Evolutionary conservation across 345 rosid species (phyloP).

Genomic region (Ceriops zippeliana): DNA sequence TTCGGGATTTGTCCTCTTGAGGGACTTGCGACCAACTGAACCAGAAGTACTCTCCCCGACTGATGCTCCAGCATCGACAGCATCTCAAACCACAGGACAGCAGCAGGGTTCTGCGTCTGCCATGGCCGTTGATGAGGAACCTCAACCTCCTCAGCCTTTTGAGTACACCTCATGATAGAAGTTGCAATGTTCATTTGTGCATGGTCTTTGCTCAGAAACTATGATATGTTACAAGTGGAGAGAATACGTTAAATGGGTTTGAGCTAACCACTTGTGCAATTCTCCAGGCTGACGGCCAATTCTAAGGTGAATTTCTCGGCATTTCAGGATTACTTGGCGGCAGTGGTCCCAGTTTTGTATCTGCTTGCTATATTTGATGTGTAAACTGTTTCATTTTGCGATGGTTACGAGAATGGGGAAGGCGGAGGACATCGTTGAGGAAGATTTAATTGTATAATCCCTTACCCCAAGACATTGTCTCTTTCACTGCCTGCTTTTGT

Average conservation of each 20-base stretch:
- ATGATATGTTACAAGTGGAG: not conserved
- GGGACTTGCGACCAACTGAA: conserved; percentile 70
- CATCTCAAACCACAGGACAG: conserved; percentile 56
- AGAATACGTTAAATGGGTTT: conserved; percentile 5
- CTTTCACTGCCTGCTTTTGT: not conserved
- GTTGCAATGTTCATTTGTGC: not conserved
- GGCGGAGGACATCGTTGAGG: not conserved
- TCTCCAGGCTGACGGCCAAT: not conserved
- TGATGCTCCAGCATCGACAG: conserved; percentile 72
- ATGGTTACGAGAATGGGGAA: not conserved
- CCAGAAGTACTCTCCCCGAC: conserved; percentile 90
- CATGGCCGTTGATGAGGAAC: conserved; percentile 95
- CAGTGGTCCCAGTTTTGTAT: not conserved
- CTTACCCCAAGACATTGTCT: not conserved
- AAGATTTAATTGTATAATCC: not conserved
- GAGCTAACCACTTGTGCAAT: not conserved
- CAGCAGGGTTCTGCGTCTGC: conserved; percentile 64
- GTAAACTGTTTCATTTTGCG: not conserved
- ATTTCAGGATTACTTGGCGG: not conserved
- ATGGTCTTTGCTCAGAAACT: not conserved
- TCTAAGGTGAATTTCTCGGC: not conserved
- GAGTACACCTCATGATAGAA: conserved; percentile 59
- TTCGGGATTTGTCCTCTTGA: conserved; percentile 95
- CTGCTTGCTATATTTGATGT: not conserved
- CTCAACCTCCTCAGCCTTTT: conserved; percentile 93